phyloP scores from a whole-genome alignment of 2,329 filamentous ascomycete species.

The Colletotrichum destructivum region DNA sequence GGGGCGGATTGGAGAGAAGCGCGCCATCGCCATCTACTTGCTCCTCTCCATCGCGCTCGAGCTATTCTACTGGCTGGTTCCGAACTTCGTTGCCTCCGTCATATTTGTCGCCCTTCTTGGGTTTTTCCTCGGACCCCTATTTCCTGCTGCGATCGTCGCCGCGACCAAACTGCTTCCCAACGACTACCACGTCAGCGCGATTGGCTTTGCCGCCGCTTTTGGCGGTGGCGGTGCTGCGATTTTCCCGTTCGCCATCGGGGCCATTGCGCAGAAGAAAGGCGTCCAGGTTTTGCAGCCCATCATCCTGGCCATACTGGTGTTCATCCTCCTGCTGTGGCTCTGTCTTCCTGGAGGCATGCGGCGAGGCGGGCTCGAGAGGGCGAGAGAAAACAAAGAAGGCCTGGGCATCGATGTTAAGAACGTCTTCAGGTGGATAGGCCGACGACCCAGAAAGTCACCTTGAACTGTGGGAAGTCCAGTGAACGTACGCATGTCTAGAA shows the following conservation, averaged over 20 bases:
- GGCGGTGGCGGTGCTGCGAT: slow-evolving; percentile 81
- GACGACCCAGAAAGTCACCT: too few relatives aligned
- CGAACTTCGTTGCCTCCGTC: slow-evolving; percentile 80
- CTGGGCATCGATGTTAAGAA: slow-evolving; percentile 54
- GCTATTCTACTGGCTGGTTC: slow-evolving; percentile 86
- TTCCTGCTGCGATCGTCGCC: slow-evolving; percentile 81
- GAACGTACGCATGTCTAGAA: not conserved
- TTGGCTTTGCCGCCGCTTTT: slow-evolving; percentile 85
- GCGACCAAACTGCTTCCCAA: slow-evolving; percentile 81
- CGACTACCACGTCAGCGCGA: slow-evolving; percentile 82
- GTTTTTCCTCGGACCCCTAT: slow-evolving; percentile 85
- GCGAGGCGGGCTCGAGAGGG: slow-evolving; percentile 58
- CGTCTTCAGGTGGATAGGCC: not conserved
- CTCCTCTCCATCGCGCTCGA: slow-evolving; percentile 74
- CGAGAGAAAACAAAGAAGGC: slow-evolving; percentile 53
- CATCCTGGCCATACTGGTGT: slow-evolving; percentile 63
- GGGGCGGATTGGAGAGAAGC: slow-evolving; percentile 79
- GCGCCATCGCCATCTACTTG: slow-evolving; percentile 76
- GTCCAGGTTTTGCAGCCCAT: slow-evolving; percentile 72
- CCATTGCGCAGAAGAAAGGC: slow-evolving; percentile 72
- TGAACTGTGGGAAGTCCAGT: not conserved
- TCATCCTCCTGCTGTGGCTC: slow-evolving; percentile 63
- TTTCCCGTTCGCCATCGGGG: slow-evolving; percentile 77
- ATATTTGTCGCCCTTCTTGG: slow-evolving; percentile 81
- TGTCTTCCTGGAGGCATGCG: slow-evolving; percentile 58